Base-by-base conservation (phyloP, 2,329 filamentous ascomycete genomes). In the Didymella keratinophila region DNA sequence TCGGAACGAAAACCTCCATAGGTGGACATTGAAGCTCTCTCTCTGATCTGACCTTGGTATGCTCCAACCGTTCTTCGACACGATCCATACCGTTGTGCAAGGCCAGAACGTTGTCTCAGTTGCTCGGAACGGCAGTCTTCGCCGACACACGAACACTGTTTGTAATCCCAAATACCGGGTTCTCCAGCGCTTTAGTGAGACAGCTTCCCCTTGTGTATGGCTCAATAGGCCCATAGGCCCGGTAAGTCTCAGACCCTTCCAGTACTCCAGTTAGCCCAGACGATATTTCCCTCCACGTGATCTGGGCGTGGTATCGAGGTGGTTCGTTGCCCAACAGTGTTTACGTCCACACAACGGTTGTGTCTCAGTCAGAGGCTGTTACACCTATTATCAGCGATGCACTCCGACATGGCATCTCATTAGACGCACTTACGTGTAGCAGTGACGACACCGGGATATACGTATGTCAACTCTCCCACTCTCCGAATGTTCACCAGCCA, bases 401-500 rank as follows among this genome's bases (percentile, higher is more conserved):
- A 16, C 3, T 2, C 7, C 11, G 6, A 23, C 18, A 11, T 27
- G 11, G 1, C 11, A 18, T 12, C 10, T 23, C 11, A 18, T 1
- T 2, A 41, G 3, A 23, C 20, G 20, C 20, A 41, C 37, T 41
- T 14, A 23, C 20, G 2, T 6, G 11, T 41, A 21, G 3, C 37
- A 23, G 36, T 12, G 39, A 25, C 23, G 6, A 27, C 2, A 2
- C 20, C 32, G 4, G 18, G 9, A 12, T 8, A 36, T 36, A 14
- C 34, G 27, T 7, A 11, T 20, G 45, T 2, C 25, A 28, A 11
- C 1, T 28, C 10, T 32, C 30, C 4, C 11, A 16, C 30, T 12
- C 12, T 32, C 12, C 14, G 30, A 6, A 14, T 16, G 12, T 28
- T 52, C 32, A 58, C 45, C 56, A 53, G 20, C 44, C 39, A 23